A percentile compares a stretch with the other conserved stretches of the same genome.
These are phyloP conservation scores for Leccinum pellstonianum DNA, from an alignment of 768 basidiomycete species.

Conservation along the genomic window DNA sequence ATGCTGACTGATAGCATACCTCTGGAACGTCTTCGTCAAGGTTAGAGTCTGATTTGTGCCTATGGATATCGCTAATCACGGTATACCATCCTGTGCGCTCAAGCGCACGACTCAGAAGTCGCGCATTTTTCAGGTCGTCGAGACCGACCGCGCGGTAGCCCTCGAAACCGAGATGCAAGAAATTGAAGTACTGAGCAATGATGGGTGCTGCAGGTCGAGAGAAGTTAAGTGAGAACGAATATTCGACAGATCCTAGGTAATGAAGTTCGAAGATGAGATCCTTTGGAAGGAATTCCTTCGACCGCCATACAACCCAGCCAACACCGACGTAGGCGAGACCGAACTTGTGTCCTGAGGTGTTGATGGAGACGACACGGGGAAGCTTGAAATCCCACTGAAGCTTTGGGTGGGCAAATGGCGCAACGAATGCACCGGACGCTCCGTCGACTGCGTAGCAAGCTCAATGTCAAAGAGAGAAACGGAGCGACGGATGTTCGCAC, in stretches of 20 bases:
- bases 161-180: conserved; percentile 58
- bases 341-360: conserved; percentile 62
- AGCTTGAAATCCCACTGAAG: conserved; percentile 60
- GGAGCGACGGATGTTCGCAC: conserved; percentile 27
- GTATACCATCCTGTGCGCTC: conserved; percentile 53
- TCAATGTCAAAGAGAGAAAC: conserved; percentile 6
- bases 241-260: conserved; percentile 60
- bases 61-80: conserved; percentile 57
- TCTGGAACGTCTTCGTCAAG: conserved; percentile 56
- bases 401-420: conserved; percentile 57
- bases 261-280: conserved; percentile 67
- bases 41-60: conserved; percentile 31
- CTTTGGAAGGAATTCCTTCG: conserved; percentile 56
- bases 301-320: conserved; percentile 68
- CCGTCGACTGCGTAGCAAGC: conserved; percentile 43
- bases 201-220: conserved; percentile 61
- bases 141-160: conserved; percentile 50
- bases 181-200: conserved; percentile 62
- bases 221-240: conserved; percentile 69
- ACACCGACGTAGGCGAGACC: conserved; percentile 55
- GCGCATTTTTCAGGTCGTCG: conserved; percentile 55
- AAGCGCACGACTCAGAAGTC: conserved; percentile 62
- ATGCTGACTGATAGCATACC: conserved; percentile 35
- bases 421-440: conserved; percentile 61
- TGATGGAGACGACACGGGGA: conserved; percentile 59